Conservation (phyloP, 169 alveolate genomes). For the Plasmodium cynomolgi region DNA sequence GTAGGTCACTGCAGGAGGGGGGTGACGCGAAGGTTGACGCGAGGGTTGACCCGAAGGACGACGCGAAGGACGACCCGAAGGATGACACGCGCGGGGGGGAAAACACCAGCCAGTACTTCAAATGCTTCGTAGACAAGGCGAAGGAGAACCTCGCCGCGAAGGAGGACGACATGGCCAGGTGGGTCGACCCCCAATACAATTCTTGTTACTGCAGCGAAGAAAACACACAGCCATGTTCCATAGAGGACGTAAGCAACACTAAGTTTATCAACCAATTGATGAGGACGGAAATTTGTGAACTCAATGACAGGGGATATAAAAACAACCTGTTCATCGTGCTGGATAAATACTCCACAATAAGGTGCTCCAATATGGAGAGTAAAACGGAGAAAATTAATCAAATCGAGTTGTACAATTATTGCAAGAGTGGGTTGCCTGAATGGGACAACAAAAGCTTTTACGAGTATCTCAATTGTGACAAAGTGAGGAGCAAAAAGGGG, state of each 20-base stretch:
- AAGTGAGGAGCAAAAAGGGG: not conserved
- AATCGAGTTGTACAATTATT: constrained; percentile 8
- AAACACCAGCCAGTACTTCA: constrained; percentile 34
- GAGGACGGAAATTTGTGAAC: constrained; percentile 5
- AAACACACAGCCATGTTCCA: constrained; percentile 36
- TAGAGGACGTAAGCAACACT: not conserved
- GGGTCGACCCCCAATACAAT: constrained; percentile 21
- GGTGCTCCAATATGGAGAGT: not conserved
- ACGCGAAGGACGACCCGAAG: not conserved
- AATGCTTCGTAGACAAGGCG: constrained; percentile 63
- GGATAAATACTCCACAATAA: not conserved
- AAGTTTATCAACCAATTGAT: constrained; percentile 7
- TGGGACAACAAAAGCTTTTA: constrained; percentile 32
- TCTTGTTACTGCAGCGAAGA: constrained; percentile 67
- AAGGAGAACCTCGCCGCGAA: constrained; percentile 1
- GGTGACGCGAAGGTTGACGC: not conserved
- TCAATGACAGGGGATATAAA: not conserved
- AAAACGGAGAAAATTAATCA: not conserved
- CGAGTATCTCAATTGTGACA: constrained; percentile 17
- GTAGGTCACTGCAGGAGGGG: not conserved
- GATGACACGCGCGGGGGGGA: not conserved
- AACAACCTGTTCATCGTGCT: constrained; percentile 14
- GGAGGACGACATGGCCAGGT: constrained; percentile 17
- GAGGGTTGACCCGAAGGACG: not conserved
- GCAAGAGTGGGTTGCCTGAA: constrained; percentile 23